Conservation (phyloP, 768 basidiomycete genomes). For the Phylloporus rhodoxanthus region DNA sequence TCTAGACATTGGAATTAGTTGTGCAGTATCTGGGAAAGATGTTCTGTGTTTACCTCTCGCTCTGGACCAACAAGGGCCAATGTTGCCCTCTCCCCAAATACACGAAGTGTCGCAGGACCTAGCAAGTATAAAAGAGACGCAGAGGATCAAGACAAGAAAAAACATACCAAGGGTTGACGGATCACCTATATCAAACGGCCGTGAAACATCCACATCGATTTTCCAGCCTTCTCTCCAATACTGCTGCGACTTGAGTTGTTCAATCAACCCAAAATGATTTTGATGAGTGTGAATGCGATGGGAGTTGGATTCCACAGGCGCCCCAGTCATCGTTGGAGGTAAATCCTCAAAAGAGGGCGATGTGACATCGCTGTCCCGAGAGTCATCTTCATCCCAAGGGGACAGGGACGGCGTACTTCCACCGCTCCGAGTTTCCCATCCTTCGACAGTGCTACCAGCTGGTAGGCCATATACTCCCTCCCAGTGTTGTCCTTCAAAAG, state of each 20-base stretch:
- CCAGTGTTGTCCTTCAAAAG: constrained; percentile 85
- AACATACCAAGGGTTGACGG: constrained; percentile 64
- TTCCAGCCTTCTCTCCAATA: constrained; percentile 73
- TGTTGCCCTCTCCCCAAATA: constrained; percentile 34
- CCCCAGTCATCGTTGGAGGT: constrained; percentile 3
- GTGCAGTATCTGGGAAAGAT: neutral
- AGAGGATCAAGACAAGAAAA: neutral
- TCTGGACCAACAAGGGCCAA: constrained; percentile 37
- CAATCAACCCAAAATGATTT: constrained; percentile 48
- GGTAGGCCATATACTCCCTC: constrained; percentile 60
- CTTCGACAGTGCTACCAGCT: constrained; percentile 40
- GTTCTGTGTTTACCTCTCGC: constrained; percentile 34
- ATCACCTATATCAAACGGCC: constrained; percentile 58
- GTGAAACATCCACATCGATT: constrained; percentile 37
- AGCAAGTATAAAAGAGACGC: neutral
- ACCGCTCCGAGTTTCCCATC: constrained; percentile 42
- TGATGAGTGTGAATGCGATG: constrained; percentile 1
- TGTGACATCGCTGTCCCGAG: constrained; percentile 16
- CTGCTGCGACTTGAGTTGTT: constrained; percentile 55
- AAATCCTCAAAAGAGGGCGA: constrained; percentile 11
- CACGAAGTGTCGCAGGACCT: constrained; percentile 45
- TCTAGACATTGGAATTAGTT: constrained; percentile 33
- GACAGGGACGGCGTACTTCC: constrained; percentile 67
- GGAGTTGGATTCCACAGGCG: neutral
- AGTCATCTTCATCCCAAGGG: constrained; percentile 52